These are phyloP conservation scores for Sporisorium graminicola DNA, from an alignment of 1,284 basidiomycete genomes.

Conservation along the genomic window DNA sequence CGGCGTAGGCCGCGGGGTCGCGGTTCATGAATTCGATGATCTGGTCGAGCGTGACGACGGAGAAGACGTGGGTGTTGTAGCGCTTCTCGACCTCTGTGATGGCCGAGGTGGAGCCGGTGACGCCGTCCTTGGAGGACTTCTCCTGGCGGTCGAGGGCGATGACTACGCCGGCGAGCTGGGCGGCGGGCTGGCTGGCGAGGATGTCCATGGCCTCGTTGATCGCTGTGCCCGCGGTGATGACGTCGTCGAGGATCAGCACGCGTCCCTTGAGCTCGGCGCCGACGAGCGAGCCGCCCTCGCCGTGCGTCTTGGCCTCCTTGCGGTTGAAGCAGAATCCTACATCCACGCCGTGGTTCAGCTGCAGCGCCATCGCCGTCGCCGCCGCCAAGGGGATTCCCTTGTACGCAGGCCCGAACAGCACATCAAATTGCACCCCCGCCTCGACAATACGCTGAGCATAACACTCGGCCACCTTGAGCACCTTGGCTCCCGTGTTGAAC, in stretches of 20 bases:
- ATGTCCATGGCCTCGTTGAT: slow-evolving; percentile 68
- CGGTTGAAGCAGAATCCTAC: slow-evolving; percentile 91
- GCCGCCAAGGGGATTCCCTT: slow-evolving; percentile 97
- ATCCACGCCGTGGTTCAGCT: slow-evolving; percentile 76
- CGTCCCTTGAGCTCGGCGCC: slow-evolving; percentile 83
- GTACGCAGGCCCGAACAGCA: slow-evolving; percentile 97
- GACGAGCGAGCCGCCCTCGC: slow-evolving; percentile 94
- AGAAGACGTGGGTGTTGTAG: slow-evolving; percentile 78
- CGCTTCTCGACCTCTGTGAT: slow-evolving; percentile 83
- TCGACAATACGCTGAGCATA: slow-evolving; percentile 83
- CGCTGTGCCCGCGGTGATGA: slow-evolving; percentile 85
- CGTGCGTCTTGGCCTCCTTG: slow-evolving; percentile 95
- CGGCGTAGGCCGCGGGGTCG: slow-evolving; percentile 73
- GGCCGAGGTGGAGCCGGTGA: slow-evolving; percentile 44
- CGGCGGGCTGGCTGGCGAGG: slow-evolving; percentile 52
- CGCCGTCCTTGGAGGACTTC: slow-evolving; percentile 75
- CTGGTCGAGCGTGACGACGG: slow-evolving; percentile 84
- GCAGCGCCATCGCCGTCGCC: slow-evolving; percentile 82
- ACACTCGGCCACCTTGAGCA: slow-evolving; percentile 84
- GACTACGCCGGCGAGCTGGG: slow-evolving; percentile 83
- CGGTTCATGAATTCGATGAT: slow-evolving; percentile 85
- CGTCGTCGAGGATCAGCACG: slow-evolving; percentile 89
- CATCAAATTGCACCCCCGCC: slow-evolving; percentile 76
- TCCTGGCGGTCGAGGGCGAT: slow-evolving; percentile 92
- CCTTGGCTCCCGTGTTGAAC: slow-evolving; percentile 81